Evolutionary conservation across 1,139 yeast genomes (phyloP).

Genomic region (Debaryomyces coudertii): DNA sequence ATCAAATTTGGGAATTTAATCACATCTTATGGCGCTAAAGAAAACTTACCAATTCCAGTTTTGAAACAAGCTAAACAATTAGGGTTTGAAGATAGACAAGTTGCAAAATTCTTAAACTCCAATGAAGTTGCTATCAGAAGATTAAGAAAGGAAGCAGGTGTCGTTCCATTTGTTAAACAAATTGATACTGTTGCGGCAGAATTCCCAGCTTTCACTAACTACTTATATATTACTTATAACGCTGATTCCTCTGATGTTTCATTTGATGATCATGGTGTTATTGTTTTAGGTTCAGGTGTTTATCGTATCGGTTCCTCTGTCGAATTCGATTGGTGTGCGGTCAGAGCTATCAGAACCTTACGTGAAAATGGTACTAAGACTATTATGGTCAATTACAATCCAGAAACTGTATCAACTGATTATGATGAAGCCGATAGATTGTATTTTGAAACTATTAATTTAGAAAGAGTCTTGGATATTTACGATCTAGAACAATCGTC

Average conservation of each 20-base stretch:
- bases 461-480: conserved; percentile 94
- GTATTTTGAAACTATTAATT: conserved; percentile 92
- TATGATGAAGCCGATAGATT: conserved; percentile 98
- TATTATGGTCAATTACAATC: conserved; percentile 96
- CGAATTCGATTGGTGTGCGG: conserved; percentile 97
- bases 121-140: conserved; percentile 94
- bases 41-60: conserved; percentile 58
- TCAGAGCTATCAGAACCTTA: conserved; percentile 90
- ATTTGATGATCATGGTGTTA: conserved; percentile 84
- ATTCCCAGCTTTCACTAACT: conserved; percentile 96
- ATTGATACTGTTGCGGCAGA: conserved; percentile 99
- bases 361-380: conserved; percentile 88
- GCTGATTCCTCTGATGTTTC: conserved; percentile 86
- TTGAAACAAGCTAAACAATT: conserved; percentile 92
- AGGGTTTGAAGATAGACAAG: conserved; percentile 96
- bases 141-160: conserved; percentile 84
- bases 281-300: conserved; percentile 93
- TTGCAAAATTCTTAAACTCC: conserved; percentile 86
- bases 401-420: conserved; percentile 98
- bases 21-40: conserved; percentile 60
- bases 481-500: conserved; percentile 89
- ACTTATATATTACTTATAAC: conserved; percentile 92
- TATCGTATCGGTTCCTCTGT: conserved; percentile 95
- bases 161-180: conserved; percentile 92
- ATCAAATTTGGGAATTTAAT: conserved; percentile 70